These are phyloP conservation scores for Podila horticola DNA, from an alignment of 192 early-diverging fungal genomes.

Conservation along the genomic window DNA sequence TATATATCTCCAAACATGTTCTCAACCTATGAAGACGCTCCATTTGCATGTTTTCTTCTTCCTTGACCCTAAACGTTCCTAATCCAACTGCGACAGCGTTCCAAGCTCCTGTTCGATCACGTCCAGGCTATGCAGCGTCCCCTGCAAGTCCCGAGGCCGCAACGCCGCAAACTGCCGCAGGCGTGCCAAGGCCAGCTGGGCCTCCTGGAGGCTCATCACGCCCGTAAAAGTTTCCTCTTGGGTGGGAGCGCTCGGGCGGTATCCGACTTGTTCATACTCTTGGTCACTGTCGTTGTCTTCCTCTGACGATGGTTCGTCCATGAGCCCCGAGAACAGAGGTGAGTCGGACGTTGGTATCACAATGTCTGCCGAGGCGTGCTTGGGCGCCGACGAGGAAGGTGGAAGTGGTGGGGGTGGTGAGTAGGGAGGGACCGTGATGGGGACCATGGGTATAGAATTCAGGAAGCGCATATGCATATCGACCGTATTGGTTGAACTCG, in stretches of 20 bases:
- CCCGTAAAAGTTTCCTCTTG: background rate
- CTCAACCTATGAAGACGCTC: too few relatives aligned
- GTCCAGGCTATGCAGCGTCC: slow-evolving; percentile 15
- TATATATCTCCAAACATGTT: too few relatives aligned
- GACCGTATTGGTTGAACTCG: background rate
- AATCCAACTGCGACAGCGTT: background rate
- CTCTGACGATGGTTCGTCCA: background rate
- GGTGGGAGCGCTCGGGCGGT: background rate
- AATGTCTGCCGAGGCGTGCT: background rate
- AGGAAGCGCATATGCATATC: slow-evolving; percentile 17
- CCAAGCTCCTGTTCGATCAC: slow-evolving; percentile 20
- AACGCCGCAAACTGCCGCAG: slow-evolving; percentile 15
- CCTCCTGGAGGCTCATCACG: slow-evolving; percentile 10
- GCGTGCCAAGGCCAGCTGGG: slow-evolving; percentile 6
- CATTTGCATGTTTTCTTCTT: too few relatives aligned
- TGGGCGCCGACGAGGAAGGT: background rate
- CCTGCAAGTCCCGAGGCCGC: slow-evolving; percentile 3
- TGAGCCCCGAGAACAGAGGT: background rate
- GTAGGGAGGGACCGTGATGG: background rate
- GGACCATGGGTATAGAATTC: slow-evolving; percentile 16
- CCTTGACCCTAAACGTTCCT: too few relatives aligned
- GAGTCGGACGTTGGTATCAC: background rate
- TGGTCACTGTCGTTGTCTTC: background rate
- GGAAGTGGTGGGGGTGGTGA: background rate
- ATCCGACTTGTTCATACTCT: background rate